Base-by-base conservation (phyloP, 163 green algal species). In the Chlamydomonas reinhardtii region DNA sequence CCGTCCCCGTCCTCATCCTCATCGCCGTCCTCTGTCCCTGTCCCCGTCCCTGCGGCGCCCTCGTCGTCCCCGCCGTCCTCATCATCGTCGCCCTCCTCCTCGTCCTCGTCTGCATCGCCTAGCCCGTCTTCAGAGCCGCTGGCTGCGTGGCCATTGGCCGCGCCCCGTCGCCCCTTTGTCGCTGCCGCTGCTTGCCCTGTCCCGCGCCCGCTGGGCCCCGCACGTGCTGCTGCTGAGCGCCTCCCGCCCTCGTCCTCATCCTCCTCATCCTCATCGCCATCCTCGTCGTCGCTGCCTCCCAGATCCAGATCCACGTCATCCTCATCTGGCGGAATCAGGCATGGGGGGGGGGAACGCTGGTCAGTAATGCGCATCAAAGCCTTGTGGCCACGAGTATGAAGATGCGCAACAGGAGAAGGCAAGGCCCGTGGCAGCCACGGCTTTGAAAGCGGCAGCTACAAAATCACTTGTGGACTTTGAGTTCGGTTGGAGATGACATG, bases 21-120 rank as follows among this genome's bases (percentile, higher is more conserved):
- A 2, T 34, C 27, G 64, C 64, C 48, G 4, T 61, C 59, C 34
- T 27, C 32, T 32, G 59, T 31, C 27, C 52, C 31, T 3, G 43
- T 29, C 2, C 37, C 62, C 32, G 76, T 31, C 5, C 25, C 48
- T 35, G 39, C 11, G 64, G 48, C 48, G 31, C 29, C 76, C 54
- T 73, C 66, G 24, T 37, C 66, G 32, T 79, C 86, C 9, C 82
- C 80, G 9, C 48, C 62, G n/a, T 39, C 52, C 5, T 52, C 59
- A 12, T 81, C 74, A 11, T 61, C 74, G 0, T 34, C 52, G 43
- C 65, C 59, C 22, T 25, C 61, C 9, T 24, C 25, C 12, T 37
- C 76, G 35, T 83, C 71, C 19, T 65, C 59, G 19, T 65, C 59
- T n/a, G 12, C 59, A 29, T 16, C 59, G 8, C n/a, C 48, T 19